These are phyloP conservation scores for Artomyces pyxidatus DNA, from an alignment of 768 basidiomycete species.

Conservation along the genomic window DNA sequence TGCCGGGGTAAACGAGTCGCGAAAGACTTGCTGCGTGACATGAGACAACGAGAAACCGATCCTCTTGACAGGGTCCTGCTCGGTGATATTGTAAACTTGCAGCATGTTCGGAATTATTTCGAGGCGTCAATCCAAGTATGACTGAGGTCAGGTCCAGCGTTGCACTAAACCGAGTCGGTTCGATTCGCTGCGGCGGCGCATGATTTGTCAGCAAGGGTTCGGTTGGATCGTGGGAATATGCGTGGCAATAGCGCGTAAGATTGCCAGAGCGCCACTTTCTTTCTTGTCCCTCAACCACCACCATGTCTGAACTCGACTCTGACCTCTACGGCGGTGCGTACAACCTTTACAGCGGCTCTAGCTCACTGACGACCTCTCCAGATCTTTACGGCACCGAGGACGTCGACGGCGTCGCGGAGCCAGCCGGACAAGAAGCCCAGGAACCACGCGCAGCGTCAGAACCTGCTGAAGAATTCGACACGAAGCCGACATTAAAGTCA, in stretches of 20 bases:
- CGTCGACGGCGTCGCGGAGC: constrained; percentile 41
- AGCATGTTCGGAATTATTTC: too few species aligned
- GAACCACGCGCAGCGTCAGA: constrained; percentile 8
- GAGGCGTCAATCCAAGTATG: too few species aligned
- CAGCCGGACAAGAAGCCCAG: constrained; percentile 12
- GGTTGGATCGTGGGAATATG: constrained; percentile 10
- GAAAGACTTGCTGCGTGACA: too few species aligned
- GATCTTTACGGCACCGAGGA: constrained; percentile 61
- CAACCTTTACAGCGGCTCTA: background rate
- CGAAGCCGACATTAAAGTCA: background rate
- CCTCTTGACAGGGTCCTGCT: too few species aligned
- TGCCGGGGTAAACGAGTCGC: too few species aligned
- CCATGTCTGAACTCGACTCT: constrained; percentile 78
- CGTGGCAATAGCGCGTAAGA: constrained; percentile 6
- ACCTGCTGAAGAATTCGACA: constrained; percentile 2
- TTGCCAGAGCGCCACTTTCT: constrained; percentile 7
- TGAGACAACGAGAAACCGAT: too few species aligned
- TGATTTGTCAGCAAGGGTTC: background rate
- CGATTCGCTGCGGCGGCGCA: too few species aligned
- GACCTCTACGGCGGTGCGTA: constrained; percentile 81
- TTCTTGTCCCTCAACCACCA: constrained; percentile 20
- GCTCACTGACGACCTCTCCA: constrained; percentile 2
- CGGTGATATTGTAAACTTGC: too few species aligned
- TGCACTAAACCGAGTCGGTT: too few species aligned
- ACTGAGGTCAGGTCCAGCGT: too few species aligned